Evolutionary conservation across 2,329 filamentous ascomycete species (phyloP), one percentile per base, ranked within the genome.

Genomic region (Thelonectria rubi): DNA sequence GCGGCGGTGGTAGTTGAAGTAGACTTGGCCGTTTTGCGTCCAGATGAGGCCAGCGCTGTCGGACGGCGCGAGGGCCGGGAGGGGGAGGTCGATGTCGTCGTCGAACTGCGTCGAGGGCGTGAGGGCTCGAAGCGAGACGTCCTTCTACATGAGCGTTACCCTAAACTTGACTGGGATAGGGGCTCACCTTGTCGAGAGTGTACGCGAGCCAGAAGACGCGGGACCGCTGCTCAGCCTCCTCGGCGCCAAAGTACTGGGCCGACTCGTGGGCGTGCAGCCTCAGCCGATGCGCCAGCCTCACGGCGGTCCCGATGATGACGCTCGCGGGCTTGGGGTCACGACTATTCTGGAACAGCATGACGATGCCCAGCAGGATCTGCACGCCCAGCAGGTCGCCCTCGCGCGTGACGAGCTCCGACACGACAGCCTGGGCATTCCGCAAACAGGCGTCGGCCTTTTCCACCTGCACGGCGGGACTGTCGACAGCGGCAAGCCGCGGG

Each of bases 131-230:
- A 81, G 63, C 40, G 75, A 77, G 17, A 80, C 75, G 8, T 73
- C 70, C 72, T 74, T 21, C 2, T 6, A 5, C 1, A 32, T 71
- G 0, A 65, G 54, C n/a, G n/a, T n/a, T n/a, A n/a, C 14, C 7
- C 3, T 6, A 11, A 2, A 1, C 3, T 32, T 8, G 11, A 2
- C 1, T 5, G 0, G 1, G 1, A 2, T 0, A 3, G 7, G 21
- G 21, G 14, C 55, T 46, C 54, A 79, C 77, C 69, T 80, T 80
- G 55, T 81, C 79, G 5, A 80, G 65, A 3, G 66, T 67, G 39
- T 80, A 81, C 3, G 76, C 75, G 8, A 80, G 73, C 79, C 78
- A 81, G 45, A 81, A 81, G 2, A 80, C 69, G 0, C 77, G 69
- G 3, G 70, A 69, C 24, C 78, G 67, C 30, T 79, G 76, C n/a